Conservation (phyloP, 2,329 filamentous ascomycete genomes). For the Coniochaeta pulveracea region DNA sequence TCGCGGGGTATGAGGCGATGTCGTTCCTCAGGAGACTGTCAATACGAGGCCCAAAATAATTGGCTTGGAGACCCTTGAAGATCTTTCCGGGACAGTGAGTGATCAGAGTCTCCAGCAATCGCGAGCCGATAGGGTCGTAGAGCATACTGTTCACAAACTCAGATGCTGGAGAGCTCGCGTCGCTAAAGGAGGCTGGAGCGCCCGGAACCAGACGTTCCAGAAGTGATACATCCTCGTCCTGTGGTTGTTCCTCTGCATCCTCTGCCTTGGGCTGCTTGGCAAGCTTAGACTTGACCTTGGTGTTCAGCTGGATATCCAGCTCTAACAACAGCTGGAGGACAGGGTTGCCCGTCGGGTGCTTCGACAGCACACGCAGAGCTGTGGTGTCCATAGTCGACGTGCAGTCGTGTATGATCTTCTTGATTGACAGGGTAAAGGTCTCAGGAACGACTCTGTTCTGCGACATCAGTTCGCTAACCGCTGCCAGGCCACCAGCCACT, state of each 20-base stretch:
- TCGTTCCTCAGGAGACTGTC: slow-evolving; percentile 78
- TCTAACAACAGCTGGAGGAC: slow-evolving; percentile 84
- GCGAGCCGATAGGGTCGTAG: slow-evolving; percentile 84
- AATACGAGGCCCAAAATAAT: slow-evolving; percentile 70
- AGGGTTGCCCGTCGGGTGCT: slow-evolving; percentile 83
- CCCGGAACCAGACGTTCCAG: slow-evolving; percentile 71
- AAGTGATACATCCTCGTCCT: slow-evolving; percentile 33
- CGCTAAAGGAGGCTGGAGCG: slow-evolving; percentile 55
- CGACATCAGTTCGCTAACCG: slow-evolving; percentile 32
- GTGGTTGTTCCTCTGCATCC: slow-evolving; percentile 18
- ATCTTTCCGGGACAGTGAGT: slow-evolving; percentile 71
- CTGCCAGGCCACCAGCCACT: slow-evolving; percentile 41
- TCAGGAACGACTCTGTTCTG: slow-evolving; percentile 55
- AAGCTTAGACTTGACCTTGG: slow-evolving; percentile 48
- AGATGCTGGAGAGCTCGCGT: slow-evolving; percentile 60
- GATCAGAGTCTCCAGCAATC: slow-evolving; percentile 79
- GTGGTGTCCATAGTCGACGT: slow-evolving; percentile 66
- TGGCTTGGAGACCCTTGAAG: slow-evolving; percentile 79
- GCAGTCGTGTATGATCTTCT: slow-evolving; percentile 72
- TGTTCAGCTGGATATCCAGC: slow-evolving; percentile 68
- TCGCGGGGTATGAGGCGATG: slow-evolving; percentile 78
- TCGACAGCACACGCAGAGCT: slow-evolving; percentile 72
- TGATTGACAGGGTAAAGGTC: slow-evolving; percentile 65
- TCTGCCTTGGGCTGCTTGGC: slow-evolving; percentile 23
- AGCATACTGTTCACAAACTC: slow-evolving; percentile 76